These are phyloP conservation scores for Biscogniauxia mediterranea DNA, from an alignment of 2,329 filamentous ascomycete genomes.

Conservation along the genomic window DNA sequence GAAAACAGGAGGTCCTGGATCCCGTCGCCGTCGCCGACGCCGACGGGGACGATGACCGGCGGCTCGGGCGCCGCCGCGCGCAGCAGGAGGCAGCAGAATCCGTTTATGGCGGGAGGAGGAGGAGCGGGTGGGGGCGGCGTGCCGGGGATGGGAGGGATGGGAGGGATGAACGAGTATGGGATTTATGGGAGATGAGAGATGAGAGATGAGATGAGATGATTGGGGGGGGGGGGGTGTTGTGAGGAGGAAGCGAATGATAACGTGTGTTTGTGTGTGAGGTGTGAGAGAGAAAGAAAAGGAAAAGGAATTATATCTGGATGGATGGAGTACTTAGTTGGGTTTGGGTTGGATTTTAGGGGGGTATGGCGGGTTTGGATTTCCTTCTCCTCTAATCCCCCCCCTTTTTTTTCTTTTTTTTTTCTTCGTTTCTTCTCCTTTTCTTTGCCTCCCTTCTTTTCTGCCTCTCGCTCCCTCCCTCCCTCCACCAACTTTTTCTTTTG, in stretches of 20 bases:
- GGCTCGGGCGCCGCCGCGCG: no score
- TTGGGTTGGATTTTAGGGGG: not conserved
- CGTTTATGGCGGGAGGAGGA: no score
- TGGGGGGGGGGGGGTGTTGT: not conserved
- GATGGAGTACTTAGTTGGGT: no score
- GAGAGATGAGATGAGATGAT: not conserved
- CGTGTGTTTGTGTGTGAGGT: no score
- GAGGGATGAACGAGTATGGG: not conserved
- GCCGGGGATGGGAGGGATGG: no score
- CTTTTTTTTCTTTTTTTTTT: not conserved
- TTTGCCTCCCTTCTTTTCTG: no score
- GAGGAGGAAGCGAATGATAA: no score
- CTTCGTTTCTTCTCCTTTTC: no score
- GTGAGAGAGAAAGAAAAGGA: no score
- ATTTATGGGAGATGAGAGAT: not conserved
- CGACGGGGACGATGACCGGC: not conserved
- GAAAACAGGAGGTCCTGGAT: not conserved
- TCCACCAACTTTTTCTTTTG: not conserved
- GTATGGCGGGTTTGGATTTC: not conserved
- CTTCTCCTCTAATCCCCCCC: not conserved
- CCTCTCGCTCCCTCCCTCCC: no score
- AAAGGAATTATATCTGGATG: not conserved
- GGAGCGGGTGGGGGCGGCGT: no score
- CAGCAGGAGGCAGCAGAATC: no score
- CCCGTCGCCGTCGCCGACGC: not conserved